A percentile compares a stretch with the other conserved stretches of the same genome.
These are phyloP conservation scores for Phytophthora kernoviae DNA, from an alignment of 352 stramenopile species.

Conservation along the genomic window DNA sequence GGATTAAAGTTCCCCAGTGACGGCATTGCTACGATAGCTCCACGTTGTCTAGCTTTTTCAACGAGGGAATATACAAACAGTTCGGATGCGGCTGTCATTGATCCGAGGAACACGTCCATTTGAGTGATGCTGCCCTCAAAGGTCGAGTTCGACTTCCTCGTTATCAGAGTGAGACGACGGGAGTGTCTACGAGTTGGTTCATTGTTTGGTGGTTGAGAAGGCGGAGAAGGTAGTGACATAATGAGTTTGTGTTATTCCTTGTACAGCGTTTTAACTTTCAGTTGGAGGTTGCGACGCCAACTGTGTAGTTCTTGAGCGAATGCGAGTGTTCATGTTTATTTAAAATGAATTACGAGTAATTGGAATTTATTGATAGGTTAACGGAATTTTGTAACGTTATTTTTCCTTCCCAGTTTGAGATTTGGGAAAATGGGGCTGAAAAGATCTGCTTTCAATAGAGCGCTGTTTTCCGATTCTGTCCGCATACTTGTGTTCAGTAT, in stretches of 20 bases:
- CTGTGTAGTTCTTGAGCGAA: too few species aligned
- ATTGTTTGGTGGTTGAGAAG: not conserved
- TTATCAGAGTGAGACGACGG: not conserved
- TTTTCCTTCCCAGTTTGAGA: too few species aligned
- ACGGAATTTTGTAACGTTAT: too few species aligned
- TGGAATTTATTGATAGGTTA: too few species aligned
- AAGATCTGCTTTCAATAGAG: conserved; percentile 14
- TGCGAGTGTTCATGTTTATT: too few species aligned
- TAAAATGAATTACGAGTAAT: too few species aligned
- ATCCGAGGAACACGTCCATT: conserved; percentile 94
- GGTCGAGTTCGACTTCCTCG: not conserved
- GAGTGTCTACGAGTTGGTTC: not conserved
- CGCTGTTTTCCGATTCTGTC: not conserved
- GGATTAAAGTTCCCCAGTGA: conserved; percentile 90
- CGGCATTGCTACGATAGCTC: conserved; percentile 62
- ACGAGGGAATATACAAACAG: conserved; percentile 88
- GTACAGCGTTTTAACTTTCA: too few species aligned
- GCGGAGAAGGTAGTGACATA: not conserved
- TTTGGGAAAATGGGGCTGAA: too few species aligned
- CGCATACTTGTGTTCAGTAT: conserved; percentile 30
- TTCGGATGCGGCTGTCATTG: conserved; percentile 94
- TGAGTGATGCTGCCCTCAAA: conserved; percentile 24
- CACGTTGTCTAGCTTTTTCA: conserved; percentile 62
- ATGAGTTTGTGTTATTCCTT: not conserved
- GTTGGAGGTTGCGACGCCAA: too few species aligned